Evolutionary conservation across 1,284 basidiomycete genomes (phyloP).

Genomic region (Malassezia cuniculi): DNA sequence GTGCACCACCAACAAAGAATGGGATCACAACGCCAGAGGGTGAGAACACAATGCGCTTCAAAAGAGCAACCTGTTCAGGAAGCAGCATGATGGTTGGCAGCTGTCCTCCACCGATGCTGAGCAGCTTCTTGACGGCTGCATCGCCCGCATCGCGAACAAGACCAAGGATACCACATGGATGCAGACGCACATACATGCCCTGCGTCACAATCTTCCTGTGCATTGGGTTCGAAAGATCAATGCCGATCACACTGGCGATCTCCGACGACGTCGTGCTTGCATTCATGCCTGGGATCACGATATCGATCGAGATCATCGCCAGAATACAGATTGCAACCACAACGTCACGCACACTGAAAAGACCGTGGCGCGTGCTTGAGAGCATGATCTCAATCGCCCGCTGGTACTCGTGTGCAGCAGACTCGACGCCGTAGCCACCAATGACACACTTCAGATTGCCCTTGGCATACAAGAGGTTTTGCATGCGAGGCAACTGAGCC

Average conservation of each 20-base stretch:
- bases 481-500: constrained; percentile 47
- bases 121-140: constrained; percentile 18
- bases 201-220: constrained; percentile 18
- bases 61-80: constrained; percentile 23
- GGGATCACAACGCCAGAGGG: constrained; percentile 26
- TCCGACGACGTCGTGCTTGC: constrained; percentile 21
- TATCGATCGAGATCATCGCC: constrained; percentile 29
- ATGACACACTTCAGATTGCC: constrained; percentile 47
- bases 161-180: constrained; percentile 24
- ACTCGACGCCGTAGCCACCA: constrained; percentile 20
- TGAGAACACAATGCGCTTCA: constrained; percentile 26
- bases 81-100: constrained; percentile 32
- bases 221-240: constrained; percentile 21
- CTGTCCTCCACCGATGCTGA: constrained; percentile 29
- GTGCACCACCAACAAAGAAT: constrained; percentile 8
- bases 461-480: constrained; percentile 49
- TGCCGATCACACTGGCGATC: constrained; percentile 23
- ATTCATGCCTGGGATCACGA: constrained; percentile 23
- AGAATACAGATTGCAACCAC: constrained; percentile 33
- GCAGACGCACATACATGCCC: constrained; percentile 16
- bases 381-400: constrained; percentile 43
- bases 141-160: constrained; percentile 31
- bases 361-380: constrained; percentile 17
- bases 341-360: constrained; percentile 30
- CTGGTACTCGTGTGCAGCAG: constrained; percentile 45